These are phyloP conservation scores for Penicillium cataractarum DNA, from an alignment of 495 filamentous ascomycete genomes.

Conservation along the genomic window DNA sequence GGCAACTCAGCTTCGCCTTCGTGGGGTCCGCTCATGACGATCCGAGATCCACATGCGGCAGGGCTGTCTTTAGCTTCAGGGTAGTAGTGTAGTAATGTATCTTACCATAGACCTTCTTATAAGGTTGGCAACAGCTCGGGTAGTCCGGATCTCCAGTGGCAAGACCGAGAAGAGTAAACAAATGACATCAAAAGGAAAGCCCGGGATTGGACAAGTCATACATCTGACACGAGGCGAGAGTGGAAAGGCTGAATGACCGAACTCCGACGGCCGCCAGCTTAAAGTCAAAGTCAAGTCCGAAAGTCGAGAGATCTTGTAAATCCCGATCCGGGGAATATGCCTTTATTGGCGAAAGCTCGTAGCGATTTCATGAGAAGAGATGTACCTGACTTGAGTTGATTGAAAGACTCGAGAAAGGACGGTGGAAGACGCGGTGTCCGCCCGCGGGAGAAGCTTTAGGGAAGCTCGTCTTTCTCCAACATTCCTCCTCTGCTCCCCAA, in stretches of 20 bases:
- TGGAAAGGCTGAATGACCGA: neutral
- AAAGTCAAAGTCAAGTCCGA: neutral
- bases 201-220: neutral
- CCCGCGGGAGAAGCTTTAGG: neutral
- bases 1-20: slow-evolving; percentile 8
- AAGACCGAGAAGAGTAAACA: slow-evolving; percentile 14
- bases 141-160: slow-evolving; percentile 19
- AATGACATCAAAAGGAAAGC: slow-evolving; percentile 15
- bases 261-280: neutral
- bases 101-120: neutral
- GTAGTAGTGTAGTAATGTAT: neutral
- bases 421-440: neutral
- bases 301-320: neutral
- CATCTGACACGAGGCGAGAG: neutral
- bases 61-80: neutral
- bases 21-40: slow-evolving; percentile 9
- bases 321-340: neutral
- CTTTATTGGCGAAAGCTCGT: neutral
- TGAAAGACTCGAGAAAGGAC: neutral
- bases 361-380: neutral
- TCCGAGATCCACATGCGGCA: neutral
- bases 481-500: neutral
- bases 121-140: neutral
- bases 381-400: neutral
- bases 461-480: neutral